Percentiles rank a stretch among this genome's conserved stretches.
Evolutionary conservation across 805 yeast genomes (phyloP).

Genomic region (Barnettozyma californica): DNA sequence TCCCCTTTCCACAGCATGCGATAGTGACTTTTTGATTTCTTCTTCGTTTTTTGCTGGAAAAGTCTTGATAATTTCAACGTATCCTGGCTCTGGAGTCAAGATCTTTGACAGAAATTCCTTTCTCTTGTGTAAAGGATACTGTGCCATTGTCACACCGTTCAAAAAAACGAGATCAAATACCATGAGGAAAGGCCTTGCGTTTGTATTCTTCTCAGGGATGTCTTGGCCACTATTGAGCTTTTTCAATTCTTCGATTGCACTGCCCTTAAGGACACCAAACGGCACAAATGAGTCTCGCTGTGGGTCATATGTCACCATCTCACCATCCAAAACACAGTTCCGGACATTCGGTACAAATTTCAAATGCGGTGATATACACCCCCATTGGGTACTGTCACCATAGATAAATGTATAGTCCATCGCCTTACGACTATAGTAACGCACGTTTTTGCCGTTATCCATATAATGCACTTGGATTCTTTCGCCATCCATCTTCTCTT

Average conservation of each 20-base stretch:
- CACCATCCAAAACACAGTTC: conserved; percentile 68
- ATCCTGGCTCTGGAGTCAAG: conserved; percentile 32
- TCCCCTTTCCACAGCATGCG: conserved; percentile 50
- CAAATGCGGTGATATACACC: conserved; percentile 52
- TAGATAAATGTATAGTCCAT: conserved; percentile 69
- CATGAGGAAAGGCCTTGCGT: conserved; percentile 48
- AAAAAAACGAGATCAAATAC: conserved; percentile 70
- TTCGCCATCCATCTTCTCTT: conserved; percentile 94
- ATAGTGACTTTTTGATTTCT: conserved; percentile 53
- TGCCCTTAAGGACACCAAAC: conserved; percentile 71
- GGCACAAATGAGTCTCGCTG: conserved; percentile 54
- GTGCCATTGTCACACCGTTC: conserved; percentile 60
- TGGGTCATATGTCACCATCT: conserved; percentile 85
- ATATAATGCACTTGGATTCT: conserved; percentile 70
- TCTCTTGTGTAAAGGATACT: conserved; percentile 49
- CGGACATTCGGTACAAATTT: conserved; percentile 31
- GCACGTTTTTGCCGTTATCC: conserved; percentile 34
- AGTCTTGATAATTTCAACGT: conserved; percentile 45
- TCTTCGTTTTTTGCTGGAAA: conserved; percentile 36
- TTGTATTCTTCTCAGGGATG: conserved; percentile 26
- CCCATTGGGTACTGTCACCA: conserved; percentile 47
- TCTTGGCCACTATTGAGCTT: conserved; percentile 23
- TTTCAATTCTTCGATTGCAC: conserved; percentile 52
- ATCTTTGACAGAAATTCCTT: conserved; percentile 44
- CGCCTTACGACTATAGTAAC: conserved; percentile 52